These are phyloP conservation scores for Ilyonectria robusta DNA, from an alignment of 2,329 filamentous ascomycete genomes.

Conservation along the genomic window DNA sequence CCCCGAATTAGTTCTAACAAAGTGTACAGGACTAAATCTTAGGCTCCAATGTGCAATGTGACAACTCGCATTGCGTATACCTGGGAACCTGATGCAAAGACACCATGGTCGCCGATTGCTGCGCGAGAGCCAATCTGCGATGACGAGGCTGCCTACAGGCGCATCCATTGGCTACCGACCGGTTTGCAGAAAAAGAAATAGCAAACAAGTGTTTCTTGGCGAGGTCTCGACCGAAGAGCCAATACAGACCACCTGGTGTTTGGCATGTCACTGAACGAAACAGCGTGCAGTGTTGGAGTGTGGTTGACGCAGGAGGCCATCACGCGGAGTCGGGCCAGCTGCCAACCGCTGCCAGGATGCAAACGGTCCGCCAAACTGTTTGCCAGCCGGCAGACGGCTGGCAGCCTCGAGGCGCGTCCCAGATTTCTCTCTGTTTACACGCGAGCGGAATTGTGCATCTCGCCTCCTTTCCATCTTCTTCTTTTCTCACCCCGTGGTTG, in stretches of 20 bases:
- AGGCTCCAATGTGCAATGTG: neutral
- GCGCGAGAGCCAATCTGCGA: too few relatives aligned
- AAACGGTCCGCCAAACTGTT: neutral
- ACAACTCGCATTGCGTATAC: too few relatives aligned
- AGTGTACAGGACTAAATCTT: neutral
- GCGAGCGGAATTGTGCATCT: neutral
- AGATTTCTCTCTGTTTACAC: neutral
- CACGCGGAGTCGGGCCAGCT: neutral
- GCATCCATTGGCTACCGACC: too few relatives aligned
- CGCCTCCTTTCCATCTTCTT: neutral
- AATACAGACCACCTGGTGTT: neutral
- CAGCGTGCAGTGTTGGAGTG: neutral
- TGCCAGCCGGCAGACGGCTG: neutral
- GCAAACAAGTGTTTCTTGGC: too few relatives aligned
- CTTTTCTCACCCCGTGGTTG: neutral
- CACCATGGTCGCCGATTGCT: too few relatives aligned
- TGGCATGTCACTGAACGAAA: neutral
- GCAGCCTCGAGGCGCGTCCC: neutral
- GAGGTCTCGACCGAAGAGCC: too few relatives aligned
- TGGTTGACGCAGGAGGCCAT: neutral
- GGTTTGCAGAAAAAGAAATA: too few relatives aligned
- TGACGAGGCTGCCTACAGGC: too few relatives aligned
- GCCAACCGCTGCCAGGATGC: neutral
- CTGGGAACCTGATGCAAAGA: too few relatives aligned
- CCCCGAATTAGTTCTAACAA: neutral